Conservation (phyloP, 1,284 basidiomycete genomes). For the Cryptococcus jaspeensis region DNA sequence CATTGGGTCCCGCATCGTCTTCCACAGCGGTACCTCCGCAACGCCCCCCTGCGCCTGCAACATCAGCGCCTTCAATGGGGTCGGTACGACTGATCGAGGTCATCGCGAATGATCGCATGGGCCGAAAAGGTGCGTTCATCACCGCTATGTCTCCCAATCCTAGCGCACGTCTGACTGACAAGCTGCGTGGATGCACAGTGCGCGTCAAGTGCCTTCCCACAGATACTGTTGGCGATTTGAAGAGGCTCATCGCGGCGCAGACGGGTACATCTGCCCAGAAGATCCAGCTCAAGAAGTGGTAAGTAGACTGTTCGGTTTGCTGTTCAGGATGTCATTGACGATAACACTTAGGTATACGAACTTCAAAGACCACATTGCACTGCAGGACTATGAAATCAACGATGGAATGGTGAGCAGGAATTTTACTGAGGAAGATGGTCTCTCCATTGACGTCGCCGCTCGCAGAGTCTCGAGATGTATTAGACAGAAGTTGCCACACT, state of each 20-base stretch:
- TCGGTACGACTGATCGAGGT: constrained; percentile 62
- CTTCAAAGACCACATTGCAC: constrained; percentile 92
- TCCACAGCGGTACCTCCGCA: constrained; percentile 6
- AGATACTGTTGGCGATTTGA: constrained; percentile 95
- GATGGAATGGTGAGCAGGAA: constrained; percentile 68
- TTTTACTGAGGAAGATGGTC: background rate
- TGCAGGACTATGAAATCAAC: constrained; percentile 90
- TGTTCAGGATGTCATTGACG: background rate
- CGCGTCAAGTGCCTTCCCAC: constrained; percentile 90
- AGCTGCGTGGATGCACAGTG: constrained; percentile 55
- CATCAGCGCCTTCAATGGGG: background rate
- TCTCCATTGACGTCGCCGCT: constrained; percentile 9
- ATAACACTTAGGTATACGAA: constrained; percentile 69
- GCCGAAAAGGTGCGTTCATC: constrained; percentile 74
- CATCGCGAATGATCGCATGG: constrained; percentile 94
- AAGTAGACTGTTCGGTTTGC: constrained; percentile 36
- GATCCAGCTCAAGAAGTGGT: constrained; percentile 98
- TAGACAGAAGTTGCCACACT: constrained; percentile 43
- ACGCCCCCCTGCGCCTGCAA: background rate
- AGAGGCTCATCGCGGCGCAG: constrained; percentile 94
- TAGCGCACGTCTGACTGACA: constrained; percentile 4
- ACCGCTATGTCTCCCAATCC: constrained; percentile 6
- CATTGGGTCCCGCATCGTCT: constrained; percentile 7
- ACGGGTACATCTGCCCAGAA: constrained; percentile 82
- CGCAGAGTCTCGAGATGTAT: constrained; percentile 81